A percentile compares a stretch with the other conserved stretches of the same genome.
phyloP scores from a whole-genome alignment of 2,329 filamentous ascomycete genomes.

The Ophiocordyceps camponoti-leonardi region DNA sequence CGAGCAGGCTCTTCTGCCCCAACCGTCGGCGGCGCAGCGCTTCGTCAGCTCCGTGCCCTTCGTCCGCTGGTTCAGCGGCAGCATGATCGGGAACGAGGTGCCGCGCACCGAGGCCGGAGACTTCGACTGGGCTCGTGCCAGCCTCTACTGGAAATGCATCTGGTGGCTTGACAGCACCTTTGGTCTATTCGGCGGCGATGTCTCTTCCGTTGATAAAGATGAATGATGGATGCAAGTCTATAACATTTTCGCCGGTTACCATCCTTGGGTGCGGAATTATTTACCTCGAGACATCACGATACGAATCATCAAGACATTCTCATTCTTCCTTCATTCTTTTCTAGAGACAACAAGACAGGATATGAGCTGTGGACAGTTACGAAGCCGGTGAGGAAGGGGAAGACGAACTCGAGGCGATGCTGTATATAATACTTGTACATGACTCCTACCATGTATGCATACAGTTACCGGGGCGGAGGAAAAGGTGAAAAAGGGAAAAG shows the following conservation, averaged over 20 bases:
- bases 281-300: too few species aligned
- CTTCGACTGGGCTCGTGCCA: constrained; percentile 58
- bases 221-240: constrained; percentile 21
- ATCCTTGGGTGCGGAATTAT: too few species aligned
- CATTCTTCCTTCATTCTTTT: background rate
- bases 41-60: constrained; percentile 50
- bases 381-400: background rate
- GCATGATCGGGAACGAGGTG: constrained; percentile 59
- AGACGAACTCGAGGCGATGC: background rate
- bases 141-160: constrained; percentile 50
- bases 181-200: constrained; percentile 39
- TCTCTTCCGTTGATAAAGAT: constrained; percentile 39
- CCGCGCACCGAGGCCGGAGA: constrained; percentile 55
- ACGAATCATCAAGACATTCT: background rate
- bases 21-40: constrained; percentile 46
- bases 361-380: background rate
- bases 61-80: constrained; percentile 53
- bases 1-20: constrained; percentile 53
- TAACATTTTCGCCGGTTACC: background rate
- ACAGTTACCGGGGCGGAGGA: background rate
- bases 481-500: background rate
- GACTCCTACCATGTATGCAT: background rate
- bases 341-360: background rate
- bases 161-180: constrained; percentile 45
- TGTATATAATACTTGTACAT: background rate